Evolutionary conservation across 306 rosid genomes (phyloP).

Genomic region (Medicago lupulina): DNA sequence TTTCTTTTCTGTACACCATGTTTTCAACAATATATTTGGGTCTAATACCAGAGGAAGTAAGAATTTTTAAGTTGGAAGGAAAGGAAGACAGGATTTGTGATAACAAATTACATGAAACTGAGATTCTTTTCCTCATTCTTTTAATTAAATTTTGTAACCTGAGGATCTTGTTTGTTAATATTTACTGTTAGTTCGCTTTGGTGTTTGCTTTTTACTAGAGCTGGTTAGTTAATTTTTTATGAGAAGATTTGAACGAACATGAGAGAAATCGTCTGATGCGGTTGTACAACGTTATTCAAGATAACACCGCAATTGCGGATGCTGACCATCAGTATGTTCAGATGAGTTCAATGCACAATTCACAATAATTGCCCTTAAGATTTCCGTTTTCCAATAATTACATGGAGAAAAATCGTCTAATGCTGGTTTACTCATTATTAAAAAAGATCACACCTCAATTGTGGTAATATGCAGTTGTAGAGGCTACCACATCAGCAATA

Average conservation of each 20-base stretch:
- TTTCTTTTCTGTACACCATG: conserved; percentile 24
- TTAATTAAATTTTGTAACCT: conserved; percentile 38
- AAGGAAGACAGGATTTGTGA: background rate
- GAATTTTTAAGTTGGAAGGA: conserved; percentile 24
- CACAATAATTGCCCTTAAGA: background rate
- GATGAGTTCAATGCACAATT: background rate
- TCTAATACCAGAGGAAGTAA: conserved; percentile 34
- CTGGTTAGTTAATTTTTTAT: background rate
- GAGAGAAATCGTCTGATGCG: no score
- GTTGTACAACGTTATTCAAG: no score
- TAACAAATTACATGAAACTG: conserved; percentile 7
- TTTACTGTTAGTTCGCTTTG: background rate
- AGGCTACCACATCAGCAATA: no score
- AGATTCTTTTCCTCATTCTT: conserved; percentile 40
- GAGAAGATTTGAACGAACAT: no score
- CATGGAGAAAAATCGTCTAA: no score
- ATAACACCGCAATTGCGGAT: no score
- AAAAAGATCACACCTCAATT: no score
- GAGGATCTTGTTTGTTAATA: conserved; percentile 23
- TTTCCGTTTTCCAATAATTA: background rate
- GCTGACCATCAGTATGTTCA: background rate
- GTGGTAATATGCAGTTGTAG: no score
- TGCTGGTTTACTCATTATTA: no score
- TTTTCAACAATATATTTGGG: conserved; percentile 37
- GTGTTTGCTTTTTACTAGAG: background rate